Evolutionary conservation across 2,329 filamentous ascomycete genomes (phyloP), one percentile per base, ranked within the genome.

Genomic region (Xylariaceae sp.): DNA sequence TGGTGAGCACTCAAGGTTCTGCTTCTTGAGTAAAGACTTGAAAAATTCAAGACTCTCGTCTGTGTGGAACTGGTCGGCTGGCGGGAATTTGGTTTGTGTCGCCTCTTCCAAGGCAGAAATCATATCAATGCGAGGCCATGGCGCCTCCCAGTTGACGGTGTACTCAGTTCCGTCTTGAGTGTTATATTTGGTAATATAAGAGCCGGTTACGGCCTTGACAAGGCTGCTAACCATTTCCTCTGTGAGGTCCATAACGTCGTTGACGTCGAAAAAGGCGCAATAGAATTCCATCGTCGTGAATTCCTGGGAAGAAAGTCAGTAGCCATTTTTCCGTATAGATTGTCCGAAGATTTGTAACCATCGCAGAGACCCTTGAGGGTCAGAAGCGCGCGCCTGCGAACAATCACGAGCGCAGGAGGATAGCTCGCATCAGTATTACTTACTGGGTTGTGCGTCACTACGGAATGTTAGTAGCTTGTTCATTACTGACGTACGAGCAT

Each of bases 281-380:
- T 99, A 99, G 76, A 97, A 97, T 73, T 99, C 94, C 72, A 90
- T 89, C 30, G 90, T 95, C 43, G 94, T 99, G 77, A 99, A 99
- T 71, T 99, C 94, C 40, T 47, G 31, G 19, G n/a, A 47, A 2
- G 4, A 35, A 27, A 3, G 31, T 47, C 35, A 47, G 44, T 27
- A 8, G 12, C n/a, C 32, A 4, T 12, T 5, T 27, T 26, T 9
- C 5, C 3, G 29, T 3, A 19, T 19, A 19, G 19, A 35, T 35
- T 3, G 2, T 9, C 8, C 4, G 32, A 19, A 3, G 30, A 9
- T 46, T 46, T 34, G 43, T 6, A 34, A 4, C 19, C 27, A 34
- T 34, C 11, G 4, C 39, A 19, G 31, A 6, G 9, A 46, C 3
- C 12, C 43, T 46, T 26, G 9, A 3, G 29, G 5, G 19, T 12